A percentile compares a stretch with the other conserved stretches of the same genome.
phyloP scores from a whole-genome alignment of 495 filamentous ascomycete species.

The Thozetella sp. region DNA sequence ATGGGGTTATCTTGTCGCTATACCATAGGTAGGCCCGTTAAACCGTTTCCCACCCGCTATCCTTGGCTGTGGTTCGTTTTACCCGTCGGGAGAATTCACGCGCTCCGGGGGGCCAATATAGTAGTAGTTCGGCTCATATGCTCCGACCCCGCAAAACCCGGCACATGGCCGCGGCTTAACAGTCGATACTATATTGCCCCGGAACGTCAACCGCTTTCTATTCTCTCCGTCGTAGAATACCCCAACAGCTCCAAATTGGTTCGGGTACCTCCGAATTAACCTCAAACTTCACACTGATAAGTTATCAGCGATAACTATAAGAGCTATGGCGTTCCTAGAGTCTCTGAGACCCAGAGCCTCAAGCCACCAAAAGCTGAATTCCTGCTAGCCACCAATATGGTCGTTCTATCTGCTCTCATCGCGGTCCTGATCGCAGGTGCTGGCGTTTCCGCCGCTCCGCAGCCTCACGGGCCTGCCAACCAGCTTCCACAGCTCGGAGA shows the following conservation, averaged over 20 bases:
- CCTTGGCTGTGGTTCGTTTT: not conserved
- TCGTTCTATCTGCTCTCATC: not conserved
- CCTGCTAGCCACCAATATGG: not conserved
- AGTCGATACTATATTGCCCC: not conserved
- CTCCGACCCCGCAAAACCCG: constrained; percentile 3
- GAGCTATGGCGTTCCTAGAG: not conserved
- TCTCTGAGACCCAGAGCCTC: not conserved
- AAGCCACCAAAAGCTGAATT: not conserved
- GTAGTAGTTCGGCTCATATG: not conserved
- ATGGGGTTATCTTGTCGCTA: not conserved
- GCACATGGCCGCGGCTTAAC: not conserved
- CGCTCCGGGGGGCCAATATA: not conserved
- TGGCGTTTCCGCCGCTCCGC: not conserved
- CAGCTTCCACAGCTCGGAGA: not conserved
- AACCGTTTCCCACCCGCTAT: not conserved
- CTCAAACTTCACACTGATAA: too few relatives aligned
- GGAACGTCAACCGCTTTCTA: not conserved
- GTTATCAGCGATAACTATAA: not conserved
- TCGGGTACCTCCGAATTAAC: not conserved
- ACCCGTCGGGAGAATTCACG: not conserved
- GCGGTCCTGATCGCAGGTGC: not conserved
- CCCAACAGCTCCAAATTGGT: not conserved
- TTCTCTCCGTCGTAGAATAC: not conserved
- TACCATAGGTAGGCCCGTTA: not conserved
- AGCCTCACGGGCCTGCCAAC: not conserved